Evolutionary conservation across 768 basidiomycete species (phyloP).

Genomic region (Mycena capillaripes): DNA sequence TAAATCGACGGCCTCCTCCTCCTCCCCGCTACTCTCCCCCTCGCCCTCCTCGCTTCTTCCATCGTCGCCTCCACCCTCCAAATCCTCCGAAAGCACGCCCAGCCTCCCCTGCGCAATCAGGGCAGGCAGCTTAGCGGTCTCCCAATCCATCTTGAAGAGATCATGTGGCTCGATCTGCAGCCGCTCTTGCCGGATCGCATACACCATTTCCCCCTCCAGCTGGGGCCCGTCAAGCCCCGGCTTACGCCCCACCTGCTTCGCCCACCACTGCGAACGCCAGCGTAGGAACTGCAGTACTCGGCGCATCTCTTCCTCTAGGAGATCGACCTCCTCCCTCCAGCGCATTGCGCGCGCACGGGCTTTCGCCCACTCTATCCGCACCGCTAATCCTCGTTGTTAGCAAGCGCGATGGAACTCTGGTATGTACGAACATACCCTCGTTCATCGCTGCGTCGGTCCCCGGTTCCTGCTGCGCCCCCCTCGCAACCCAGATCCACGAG

Average conservation of each 20-base stretch:
- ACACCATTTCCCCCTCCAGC: constrained; percentile 25
- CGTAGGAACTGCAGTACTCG: constrained; percentile 16
- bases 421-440: constrained; percentile 15
- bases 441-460: constrained; percentile 14
- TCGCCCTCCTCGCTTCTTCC: too few species aligned
- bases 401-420: too few species aligned
- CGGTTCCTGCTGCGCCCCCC: not conserved
- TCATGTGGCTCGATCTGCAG: not conserved
- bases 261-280: constrained; percentile 30
- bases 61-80: not conserved
- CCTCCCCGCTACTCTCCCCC: not conserved
- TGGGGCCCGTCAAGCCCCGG: not conserved
- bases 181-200: constrained; percentile 25
- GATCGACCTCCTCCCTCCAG: constrained; percentile 29
- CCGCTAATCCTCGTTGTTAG: too few species aligned
- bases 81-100: not conserved
- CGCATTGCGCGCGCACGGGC: constrained; percentile 1
- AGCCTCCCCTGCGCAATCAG: not conserved
- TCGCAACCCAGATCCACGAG: constrained; percentile 13
- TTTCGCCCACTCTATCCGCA: constrained; percentile 26
- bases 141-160: not conserved
- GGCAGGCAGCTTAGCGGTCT: not conserved
- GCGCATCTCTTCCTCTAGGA: constrained; percentile 34
- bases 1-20: not conserved
- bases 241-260: not conserved